Evolutionary conservation across 495 filamentous ascomycete genomes (phyloP).

Genomic region (Aspergillus biplanus): DNA sequence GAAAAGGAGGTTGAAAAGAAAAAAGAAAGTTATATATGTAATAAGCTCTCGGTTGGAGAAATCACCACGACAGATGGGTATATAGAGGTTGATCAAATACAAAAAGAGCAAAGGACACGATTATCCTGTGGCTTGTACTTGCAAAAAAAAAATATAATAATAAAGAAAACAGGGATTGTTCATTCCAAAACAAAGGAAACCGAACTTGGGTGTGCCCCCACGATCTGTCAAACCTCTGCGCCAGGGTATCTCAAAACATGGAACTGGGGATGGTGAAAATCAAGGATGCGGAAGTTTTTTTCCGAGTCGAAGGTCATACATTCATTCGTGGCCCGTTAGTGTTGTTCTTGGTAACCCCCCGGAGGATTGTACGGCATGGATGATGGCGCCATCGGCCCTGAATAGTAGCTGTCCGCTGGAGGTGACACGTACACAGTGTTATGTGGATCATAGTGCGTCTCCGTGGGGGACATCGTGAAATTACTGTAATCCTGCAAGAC

Average conservation of each 20-base stretch:
- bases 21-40: slow-evolving; percentile 1
- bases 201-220: slow-evolving; percentile 12
- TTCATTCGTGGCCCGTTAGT: slow-evolving; percentile 9
- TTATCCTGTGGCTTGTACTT: background rate
- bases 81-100: slow-evolving; percentile 16
- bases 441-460: slow-evolving; percentile 25
- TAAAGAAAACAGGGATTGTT: slow-evolving; percentile 7
- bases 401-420: slow-evolving; percentile 19
- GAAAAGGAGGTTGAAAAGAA: slow-evolving; percentile 1
- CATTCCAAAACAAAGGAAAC: slow-evolving; percentile 6
- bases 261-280: background rate
- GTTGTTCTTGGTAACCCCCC: slow-evolving; percentile 23
- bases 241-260: slow-evolving; percentile 18
- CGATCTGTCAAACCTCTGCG: slow-evolving; percentile 23
- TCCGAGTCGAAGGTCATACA: slow-evolving; percentile 1
- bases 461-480: slow-evolving; percentile 26
- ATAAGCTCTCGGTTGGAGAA: slow-evolving; percentile 2
- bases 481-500: slow-evolving; percentile 33
- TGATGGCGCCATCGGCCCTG: slow-evolving; percentile 19
- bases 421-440: slow-evolving; percentile 22
- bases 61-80: slow-evolving; percentile 6
- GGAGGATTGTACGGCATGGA: slow-evolving; percentile 20
- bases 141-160: slow-evolving; percentile 4
- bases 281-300: background rate
- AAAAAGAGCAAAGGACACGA: slow-evolving; percentile 1